Percentiles rank a stretch among this genome's conserved stretches.
Evolutionary conservation across 345 rosid species (phyloP).

Genomic region (Viola odorata): DNA sequence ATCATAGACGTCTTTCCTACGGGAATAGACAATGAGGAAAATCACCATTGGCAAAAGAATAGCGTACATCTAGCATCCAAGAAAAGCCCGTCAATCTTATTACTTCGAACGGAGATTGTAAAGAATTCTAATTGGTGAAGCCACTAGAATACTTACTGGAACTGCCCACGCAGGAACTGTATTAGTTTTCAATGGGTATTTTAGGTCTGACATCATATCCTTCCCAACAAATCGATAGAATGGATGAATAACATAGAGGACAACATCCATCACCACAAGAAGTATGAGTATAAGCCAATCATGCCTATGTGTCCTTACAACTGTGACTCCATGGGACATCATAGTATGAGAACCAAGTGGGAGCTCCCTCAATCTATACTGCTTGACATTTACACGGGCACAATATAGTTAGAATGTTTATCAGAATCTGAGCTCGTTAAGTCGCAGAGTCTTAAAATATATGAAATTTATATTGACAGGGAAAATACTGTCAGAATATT

Average conservation of each 20-base stretch:
- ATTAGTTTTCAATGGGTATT: slow-evolving; percentile 63
- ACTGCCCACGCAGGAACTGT: slow-evolving; percentile 81
- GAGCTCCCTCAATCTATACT: slow-evolving; percentile 46
- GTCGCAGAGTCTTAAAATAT: not conserved
- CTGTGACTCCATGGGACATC: slow-evolving; percentile 54
- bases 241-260: slow-evolving; percentile 52
- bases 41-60: slow-evolving; percentile 57
- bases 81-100: slow-evolving; percentile 5
- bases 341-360: slow-evolving; percentile 47
- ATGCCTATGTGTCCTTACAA: slow-evolving; percentile 55
- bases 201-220: slow-evolving; percentile 89
- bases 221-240: slow-evolving; percentile 84
- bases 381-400: slow-evolving; percentile 15
- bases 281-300: slow-evolving; percentile 75
- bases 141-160: slow-evolving; percentile 42
- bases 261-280: slow-evolving; percentile 40
- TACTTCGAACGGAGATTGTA: slow-evolving; percentile 1
- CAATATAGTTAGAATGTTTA: not conserved
- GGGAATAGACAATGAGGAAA: slow-evolving; percentile 46
- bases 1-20: slow-evolving; percentile 80
- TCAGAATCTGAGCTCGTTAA: slow-evolving; percentile 1
- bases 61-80: slow-evolving; percentile 43
- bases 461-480: too few species aligned
- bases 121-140: not conserved
- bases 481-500: too few species aligned